Evolutionary conservation across 2,329 filamentous ascomycete genomes (phyloP).

Genomic region (Cytospora leucostoma): DNA sequence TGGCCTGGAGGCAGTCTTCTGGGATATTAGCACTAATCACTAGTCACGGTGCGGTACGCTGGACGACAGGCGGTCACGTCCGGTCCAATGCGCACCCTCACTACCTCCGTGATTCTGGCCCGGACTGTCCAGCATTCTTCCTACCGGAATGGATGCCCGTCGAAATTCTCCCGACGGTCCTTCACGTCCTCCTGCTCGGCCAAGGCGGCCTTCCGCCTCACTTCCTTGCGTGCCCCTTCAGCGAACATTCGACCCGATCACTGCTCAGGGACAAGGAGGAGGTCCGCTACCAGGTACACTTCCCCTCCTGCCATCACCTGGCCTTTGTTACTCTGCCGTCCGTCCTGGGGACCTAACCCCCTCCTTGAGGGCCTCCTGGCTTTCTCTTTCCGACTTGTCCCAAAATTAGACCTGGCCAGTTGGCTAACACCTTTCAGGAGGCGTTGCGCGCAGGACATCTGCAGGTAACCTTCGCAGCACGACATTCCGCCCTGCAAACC

Average conservation of each 20-base stretch:
- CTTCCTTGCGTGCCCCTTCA: conserved; percentile 26
- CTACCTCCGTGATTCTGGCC: conserved; percentile 23
- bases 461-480: conserved; percentile 33
- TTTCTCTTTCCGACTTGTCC: neutral
- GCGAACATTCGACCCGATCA: conserved; percentile 24
- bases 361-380: neutral
- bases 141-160: conserved; percentile 28
- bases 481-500: conserved; percentile 34
- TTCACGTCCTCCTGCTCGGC: conserved; percentile 26
- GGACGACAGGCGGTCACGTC: conserved; percentile 25
- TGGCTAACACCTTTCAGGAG: conserved; percentile 13
- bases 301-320: conserved; percentile 15
- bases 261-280: conserved; percentile 15
- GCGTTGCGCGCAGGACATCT: conserved; percentile 31
- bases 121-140: conserved; percentile 24
- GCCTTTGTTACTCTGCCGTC: neutral
- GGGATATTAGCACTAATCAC: conserved; percentile 21
- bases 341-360: neutral
- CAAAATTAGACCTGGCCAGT: neutral
- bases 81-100: conserved; percentile 26
- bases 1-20: conserved; percentile 17
- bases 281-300: conserved; percentile 18
- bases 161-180: conserved; percentile 26
- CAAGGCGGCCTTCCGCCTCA: conserved; percentile 27
- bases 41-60: conserved; percentile 4